phyloP scores from a whole-genome alignment of 805 yeast genomes.

The Zygosaccharomyces bisporus region DNA sequence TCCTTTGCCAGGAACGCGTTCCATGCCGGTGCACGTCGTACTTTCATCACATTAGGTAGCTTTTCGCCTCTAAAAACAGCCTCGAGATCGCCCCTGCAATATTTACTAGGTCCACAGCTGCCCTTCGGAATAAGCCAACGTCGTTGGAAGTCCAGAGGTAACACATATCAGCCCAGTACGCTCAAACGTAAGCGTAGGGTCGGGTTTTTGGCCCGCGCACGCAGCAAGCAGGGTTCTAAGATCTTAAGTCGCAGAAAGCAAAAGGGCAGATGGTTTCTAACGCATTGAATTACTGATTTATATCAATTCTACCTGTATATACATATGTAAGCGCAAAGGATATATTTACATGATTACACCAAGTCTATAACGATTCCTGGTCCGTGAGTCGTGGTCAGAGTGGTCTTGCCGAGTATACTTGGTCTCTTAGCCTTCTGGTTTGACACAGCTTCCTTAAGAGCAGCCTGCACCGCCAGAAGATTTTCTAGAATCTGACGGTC shows the following conservation, averaged over 20 bases:
- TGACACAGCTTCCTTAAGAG: conserved; percentile 51
- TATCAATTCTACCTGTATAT: conserved; percentile 7
- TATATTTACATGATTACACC: conserved; percentile 13
- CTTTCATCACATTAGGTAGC: conserved; percentile 16
- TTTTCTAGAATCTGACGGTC: conserved; percentile 74
- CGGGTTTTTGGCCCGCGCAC: conserved; percentile 85
- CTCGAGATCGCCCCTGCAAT: conserved; percentile 9
- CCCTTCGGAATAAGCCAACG: conserved; percentile 25
- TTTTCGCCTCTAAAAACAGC: conserved; percentile 22
- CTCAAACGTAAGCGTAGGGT: conserved; percentile 82
- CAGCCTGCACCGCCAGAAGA: conserved; percentile 60
- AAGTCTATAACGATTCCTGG: conserved; percentile 72
- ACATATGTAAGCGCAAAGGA: conserved; percentile 3
- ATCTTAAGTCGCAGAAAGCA: conserved; percentile 71
- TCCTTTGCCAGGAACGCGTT: conserved; percentile 15
- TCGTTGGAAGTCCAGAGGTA: conserved; percentile 88
- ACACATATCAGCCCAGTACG: conserved; percentile 91
- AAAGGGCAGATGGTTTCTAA: conserved; percentile 91
- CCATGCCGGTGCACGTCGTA: conserved; percentile 17
- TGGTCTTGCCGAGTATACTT: conserved; percentile 64
- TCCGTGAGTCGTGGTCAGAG: conserved; percentile 66
- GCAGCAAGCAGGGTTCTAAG: conserved; percentile 69
- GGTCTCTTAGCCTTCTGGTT: conserved; percentile 65
- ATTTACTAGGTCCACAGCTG: conserved; percentile 3
- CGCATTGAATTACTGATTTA: conserved; percentile 52